These are phyloP conservation scores for Triticum aestivum DNA, from an alignment of 176 grass and related monocot genomes.

Conservation along the genomic window IWGSC_CS_RefSeq_v2.1 NC_057799.1:17302304-17302803, in stretches of 20 bases:
- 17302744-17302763: background rate
- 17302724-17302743: background rate
- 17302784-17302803: background rate
- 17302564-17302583: background rate
- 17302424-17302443: background rate
- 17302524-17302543: background rate
- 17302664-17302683: background rate
- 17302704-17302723: background rate
- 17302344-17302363: background rate
- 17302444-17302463: background rate
- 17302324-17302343: too few species aligned
- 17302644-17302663: background rate
- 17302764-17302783: background rate
- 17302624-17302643: background rate
- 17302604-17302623: background rate
- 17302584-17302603: background rate
- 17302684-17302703: background rate
- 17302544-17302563: background rate
- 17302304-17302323: background rate
- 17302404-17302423: background rate
- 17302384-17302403: background rate
- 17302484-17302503: background rate
- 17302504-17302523: accelerated
- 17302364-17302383: background rate
- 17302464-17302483: background rate